phyloP scores from a whole-genome alignment of 2,329 filamentous ascomycete species.

The Alternaria brassicicola region DNA sequence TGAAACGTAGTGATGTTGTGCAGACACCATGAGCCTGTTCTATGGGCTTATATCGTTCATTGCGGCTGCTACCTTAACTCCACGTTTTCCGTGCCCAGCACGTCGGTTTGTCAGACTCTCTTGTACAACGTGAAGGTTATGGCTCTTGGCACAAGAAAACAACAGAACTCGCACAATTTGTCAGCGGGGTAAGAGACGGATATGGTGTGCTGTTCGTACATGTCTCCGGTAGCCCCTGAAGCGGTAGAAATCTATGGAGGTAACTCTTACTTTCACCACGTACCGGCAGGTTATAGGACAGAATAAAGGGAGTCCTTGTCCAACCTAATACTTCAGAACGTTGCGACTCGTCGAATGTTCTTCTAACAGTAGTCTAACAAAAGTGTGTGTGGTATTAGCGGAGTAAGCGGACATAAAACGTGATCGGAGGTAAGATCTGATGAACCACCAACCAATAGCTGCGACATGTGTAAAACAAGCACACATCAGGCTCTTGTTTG shows the following conservation, averaged over 20 bases:
- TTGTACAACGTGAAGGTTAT: not conserved
- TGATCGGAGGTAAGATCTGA: not conserved
- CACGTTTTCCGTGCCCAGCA: not conserved
- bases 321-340: not conserved
- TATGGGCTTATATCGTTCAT: not conserved
- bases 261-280: not conserved
- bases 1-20: not conserved
- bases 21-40: not conserved
- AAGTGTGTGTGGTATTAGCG: not conserved
- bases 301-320: not conserved
- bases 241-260: not conserved
- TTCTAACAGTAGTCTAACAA: not conserved
- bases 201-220: not conserved
- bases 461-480: constrained; percentile 1
- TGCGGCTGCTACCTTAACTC: not conserved
- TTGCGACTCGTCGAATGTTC: not conserved
- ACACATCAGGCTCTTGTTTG: not conserved
- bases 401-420: constrained; percentile 11
- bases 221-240: not conserved
- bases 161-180: not conserved
- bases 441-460: not conserved
- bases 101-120: not conserved
- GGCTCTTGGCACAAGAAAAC: not conserved
- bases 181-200: not conserved
- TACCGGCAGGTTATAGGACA: not conserved